A percentile compares a stretch with the other conserved stretches of the same genome.
Evolutionary conservation across 768 basidiomycete species (phyloP).

Genomic region (Mrakia frigida): DNA sequence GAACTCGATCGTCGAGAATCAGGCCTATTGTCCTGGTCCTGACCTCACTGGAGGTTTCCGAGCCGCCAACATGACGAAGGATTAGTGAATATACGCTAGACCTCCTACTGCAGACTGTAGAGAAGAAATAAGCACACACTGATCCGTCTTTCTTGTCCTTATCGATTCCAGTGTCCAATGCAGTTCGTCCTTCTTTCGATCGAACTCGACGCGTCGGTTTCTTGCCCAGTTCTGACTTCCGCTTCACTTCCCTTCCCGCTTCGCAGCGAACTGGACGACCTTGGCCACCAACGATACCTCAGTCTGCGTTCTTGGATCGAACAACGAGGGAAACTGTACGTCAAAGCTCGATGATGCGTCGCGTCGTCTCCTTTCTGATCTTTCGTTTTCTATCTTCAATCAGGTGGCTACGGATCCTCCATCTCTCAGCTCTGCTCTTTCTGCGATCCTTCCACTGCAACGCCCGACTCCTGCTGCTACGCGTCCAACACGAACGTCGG

Average conservation of each 20-base stretch:
- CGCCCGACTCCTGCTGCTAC: constrained; percentile 15
- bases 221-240: not conserved
- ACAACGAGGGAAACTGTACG: constrained; percentile 17
- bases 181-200: not conserved
- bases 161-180: constrained; percentile 1
- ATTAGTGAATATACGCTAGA: constrained; percentile 31
- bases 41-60: constrained; percentile 39
- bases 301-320: constrained; percentile 6
- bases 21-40: constrained; percentile 39
- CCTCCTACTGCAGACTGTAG: no score
- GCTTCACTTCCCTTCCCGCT: no score
- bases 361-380: not conserved
- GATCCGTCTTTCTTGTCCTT: not conserved
- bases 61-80: constrained; percentile 37
- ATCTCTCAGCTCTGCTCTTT: constrained; percentile 13
- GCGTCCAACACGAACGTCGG: not conserved
- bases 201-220: not conserved
- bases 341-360: not conserved
- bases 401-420: constrained; percentile 18
- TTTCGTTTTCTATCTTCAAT: not conserved
- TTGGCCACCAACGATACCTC: constrained; percentile 22
- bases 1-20: constrained; percentile 34
- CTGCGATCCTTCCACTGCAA: not conserved
- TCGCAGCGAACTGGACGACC: constrained; percentile 20
- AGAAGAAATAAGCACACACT: no score